These are phyloP conservation scores for Saccharomycopsis olivae DNA, from an alignment of 805 yeast genomes.

Conservation along the genomic window DNA sequence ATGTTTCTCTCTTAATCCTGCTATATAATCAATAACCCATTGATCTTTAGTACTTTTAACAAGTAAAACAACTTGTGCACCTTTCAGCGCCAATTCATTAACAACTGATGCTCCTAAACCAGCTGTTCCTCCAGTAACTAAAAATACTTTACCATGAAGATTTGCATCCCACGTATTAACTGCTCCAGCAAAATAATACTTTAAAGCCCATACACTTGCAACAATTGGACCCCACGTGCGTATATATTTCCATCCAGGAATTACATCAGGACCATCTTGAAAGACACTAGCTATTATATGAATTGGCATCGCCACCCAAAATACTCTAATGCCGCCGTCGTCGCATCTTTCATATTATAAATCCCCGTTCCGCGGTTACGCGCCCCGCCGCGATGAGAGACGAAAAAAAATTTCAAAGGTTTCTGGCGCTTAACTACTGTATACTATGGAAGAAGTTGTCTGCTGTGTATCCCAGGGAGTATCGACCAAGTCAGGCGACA, in stretches of 20 bases:
- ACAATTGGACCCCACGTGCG: slow-evolving; percentile 48
- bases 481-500: too few species aligned
- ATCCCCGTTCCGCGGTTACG: too few species aligned
- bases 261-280: slow-evolving; percentile 58
- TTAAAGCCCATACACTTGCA: slow-evolving; percentile 36
- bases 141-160: slow-evolving; percentile 77
- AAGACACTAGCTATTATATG: slow-evolving; percentile 64
- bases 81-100: slow-evolving; percentile 60
- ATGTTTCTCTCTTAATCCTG: slow-evolving; percentile 62
- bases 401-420: too few species aligned
- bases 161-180: slow-evolving; percentile 87
- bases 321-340: too few species aligned
- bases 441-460: too few species aligned
- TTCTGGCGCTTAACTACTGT: too few species aligned
- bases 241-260: slow-evolving; percentile 66
- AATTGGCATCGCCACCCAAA: slow-evolving; percentile 81
- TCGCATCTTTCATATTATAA: too few species aligned
- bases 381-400: too few species aligned
- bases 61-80: slow-evolving; percentile 78
- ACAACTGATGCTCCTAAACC: slow-evolving; percentile 79
- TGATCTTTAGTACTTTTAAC: slow-evolving; percentile 52
- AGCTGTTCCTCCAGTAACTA: slow-evolving; percentile 88
- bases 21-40: slow-evolving; percentile 74
- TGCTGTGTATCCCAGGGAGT: too few species aligned
- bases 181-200: slow-evolving; percentile 71